Conservation (phyloP, 2,329 filamentous ascomycete genomes). For the Aureobasidium vineae region DNA sequence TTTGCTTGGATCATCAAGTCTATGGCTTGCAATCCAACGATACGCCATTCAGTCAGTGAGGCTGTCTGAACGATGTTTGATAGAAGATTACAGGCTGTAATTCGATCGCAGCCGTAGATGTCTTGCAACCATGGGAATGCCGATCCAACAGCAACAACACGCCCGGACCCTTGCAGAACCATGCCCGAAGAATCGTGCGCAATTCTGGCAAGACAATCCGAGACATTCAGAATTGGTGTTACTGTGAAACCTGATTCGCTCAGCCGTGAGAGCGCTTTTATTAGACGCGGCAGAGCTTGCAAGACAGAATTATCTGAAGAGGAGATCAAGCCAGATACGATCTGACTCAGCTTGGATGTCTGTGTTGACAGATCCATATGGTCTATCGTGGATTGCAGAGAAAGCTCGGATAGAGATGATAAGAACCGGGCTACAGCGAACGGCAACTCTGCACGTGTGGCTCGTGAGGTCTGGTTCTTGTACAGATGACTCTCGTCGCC, state of each 20-base stretch:
- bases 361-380: background rate
- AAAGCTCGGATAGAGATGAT: slow-evolving; percentile 30
- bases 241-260: slow-evolving; percentile 27
- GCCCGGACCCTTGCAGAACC: slow-evolving; percentile 43
- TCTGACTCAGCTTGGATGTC: background rate
- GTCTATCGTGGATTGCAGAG: slow-evolving; percentile 6
- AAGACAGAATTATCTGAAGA: slow-evolving; percentile 36
- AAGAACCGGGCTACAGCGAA: slow-evolving; percentile 31
- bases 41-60: slow-evolving; percentile 47
- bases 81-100: background rate
- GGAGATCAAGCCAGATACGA: slow-evolving; percentile 30
- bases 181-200: slow-evolving; percentile 43
- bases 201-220: slow-evolving; percentile 37
- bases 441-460: slow-evolving; percentile 36
- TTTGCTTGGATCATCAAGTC: slow-evolving; percentile 31
- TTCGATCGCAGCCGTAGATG: background rate
- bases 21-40: slow-evolving; percentile 44
- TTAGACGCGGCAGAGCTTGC: slow-evolving; percentile 32
- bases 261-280: slow-evolving; percentile 28
- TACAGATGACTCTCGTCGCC: background rate
- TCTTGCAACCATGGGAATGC: slow-evolving; percentile 31
- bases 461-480: slow-evolving; percentile 15
- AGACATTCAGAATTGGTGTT: slow-evolving; percentile 24
- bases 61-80: slow-evolving; percentile 29
- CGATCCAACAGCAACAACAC: slow-evolving; percentile 48